Evolutionary conservation across 2,329 filamentous ascomycete species (phyloP).

Genomic region (Aureobasidium namibiae): DNA sequence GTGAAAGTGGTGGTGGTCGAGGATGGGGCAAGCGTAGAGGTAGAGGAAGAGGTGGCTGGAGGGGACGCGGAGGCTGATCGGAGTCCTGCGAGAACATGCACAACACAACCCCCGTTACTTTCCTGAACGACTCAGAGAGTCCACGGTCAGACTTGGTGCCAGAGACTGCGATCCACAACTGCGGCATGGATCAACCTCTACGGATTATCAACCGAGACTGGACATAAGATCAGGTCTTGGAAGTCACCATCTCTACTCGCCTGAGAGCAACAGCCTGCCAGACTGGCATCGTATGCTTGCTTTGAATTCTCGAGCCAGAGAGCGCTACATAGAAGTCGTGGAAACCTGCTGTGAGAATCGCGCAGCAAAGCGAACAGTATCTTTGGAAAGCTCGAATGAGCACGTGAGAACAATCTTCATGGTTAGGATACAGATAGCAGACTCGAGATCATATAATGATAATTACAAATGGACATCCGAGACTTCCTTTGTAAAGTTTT

Average conservation of each 20-base stretch:
- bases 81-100: neutral
- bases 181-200: neutral
- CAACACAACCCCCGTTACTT: neutral
- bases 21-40: slow-evolving; percentile 39
- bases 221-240: neutral
- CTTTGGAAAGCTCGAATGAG: neutral
- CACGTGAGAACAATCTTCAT: neutral
- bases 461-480: neutral
- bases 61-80: slow-evolving; percentile 8
- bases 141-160: neutral
- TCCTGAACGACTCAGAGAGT: neutral
- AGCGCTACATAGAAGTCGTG: neutral
- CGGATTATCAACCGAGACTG: neutral
- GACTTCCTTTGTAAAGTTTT: neutral
- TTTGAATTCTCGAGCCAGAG: neutral
- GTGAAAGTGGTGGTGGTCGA: slow-evolving; percentile 30
- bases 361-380: neutral
- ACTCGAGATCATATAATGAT: neutral
- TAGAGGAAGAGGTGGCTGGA: slow-evolving; percentile 34
- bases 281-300: neutral
- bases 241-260: neutral
- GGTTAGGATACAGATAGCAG: neutral
- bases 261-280: neutral
- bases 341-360: neutral
- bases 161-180: neutral